Evolutionary conservation across 805 yeast species (phyloP), one percentile per base, ranked within the genome.

Genomic region (Saccharomycopsis vini): DNA sequence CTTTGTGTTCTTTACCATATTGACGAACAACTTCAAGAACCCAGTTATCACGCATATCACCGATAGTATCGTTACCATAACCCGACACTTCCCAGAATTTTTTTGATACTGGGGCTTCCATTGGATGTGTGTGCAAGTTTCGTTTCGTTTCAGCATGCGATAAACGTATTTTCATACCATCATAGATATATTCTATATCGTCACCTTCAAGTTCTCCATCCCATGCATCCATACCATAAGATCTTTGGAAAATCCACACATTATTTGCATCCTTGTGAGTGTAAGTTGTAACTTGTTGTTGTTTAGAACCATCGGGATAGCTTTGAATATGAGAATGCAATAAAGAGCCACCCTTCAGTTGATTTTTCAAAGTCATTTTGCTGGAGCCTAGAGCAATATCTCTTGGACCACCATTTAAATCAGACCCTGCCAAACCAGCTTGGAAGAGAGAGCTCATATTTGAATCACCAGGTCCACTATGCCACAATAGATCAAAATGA

Each of bases 401-500:
- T 63, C 92, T 71, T 41, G 89, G 81, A 26, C 81, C 64, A 60
- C 76, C 82, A 23, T 68, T 72, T 35, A 82, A 77, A 44, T 71
- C 76, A 12, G 85, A 72, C 36, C 83, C 86, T 12, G 62, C 61
- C 58, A 83, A 71, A 57, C 77, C 76, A 35, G 90, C 89, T 64
- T 83, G 92, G 70, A 83, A 82, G 52, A 83, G 64, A 0, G 90
- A 79, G 7, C 86, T 78, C 84, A 82, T 82, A 52, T 71, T 72
- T 28, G 81, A 79, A 58, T 78, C 83, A 49, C 92, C 92, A 13
- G 86, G 69, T 53, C 94, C 94, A 19, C 84, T 69, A 49, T 77
- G 79, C 52, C 73, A 75, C 50, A 84, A 68, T 43, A 84, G 64
- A 46, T 75, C 85, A 55, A 83, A 84, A 61, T 84, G 94, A 41